Percentiles rank a stretch among this genome's conserved stretches.
Evolutionary conservation across 495 filamentous ascomycete genomes (phyloP).

Genomic region (Penicillium dipodomyicola): DNA sequence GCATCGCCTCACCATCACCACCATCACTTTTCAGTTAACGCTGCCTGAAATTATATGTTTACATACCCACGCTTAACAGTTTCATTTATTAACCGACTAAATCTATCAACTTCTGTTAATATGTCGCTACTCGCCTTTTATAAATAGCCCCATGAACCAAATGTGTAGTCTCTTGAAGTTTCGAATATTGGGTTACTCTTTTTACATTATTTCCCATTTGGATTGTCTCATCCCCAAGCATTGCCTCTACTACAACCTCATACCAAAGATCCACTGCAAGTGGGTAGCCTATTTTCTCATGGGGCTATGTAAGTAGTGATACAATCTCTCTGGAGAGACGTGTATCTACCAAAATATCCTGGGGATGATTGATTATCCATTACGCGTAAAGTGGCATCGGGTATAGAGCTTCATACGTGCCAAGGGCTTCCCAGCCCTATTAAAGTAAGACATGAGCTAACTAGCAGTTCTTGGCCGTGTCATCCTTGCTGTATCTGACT

Average conservation of each 20-base stretch:
- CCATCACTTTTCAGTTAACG: no score
- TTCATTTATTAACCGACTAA: not conserved
- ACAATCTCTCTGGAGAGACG: not conserved
- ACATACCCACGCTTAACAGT: not conserved
- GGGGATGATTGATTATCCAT: not conserved
- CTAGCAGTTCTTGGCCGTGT: not conserved
- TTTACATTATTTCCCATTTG: not conserved
- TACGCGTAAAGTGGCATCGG: not conserved
- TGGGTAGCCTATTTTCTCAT: not conserved
- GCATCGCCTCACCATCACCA: no score
- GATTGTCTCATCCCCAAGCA: not conserved
- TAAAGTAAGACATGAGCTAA: not conserved
- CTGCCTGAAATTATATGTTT: no score
- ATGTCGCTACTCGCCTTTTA: no score
- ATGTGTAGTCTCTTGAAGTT: no score
- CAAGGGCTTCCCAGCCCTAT: not conserved
- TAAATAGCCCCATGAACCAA: no score
- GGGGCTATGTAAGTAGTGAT: not conserved
- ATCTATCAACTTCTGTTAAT: not conserved
- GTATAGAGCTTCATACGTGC: not conserved
- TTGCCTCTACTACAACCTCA: not conserved
- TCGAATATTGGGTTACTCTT: no score
- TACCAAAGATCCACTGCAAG: not conserved
- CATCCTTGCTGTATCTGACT: conserved; percentile 3
- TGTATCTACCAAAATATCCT: not conserved